A percentile compares a stretch with the other conserved stretches of the same genome.
Conservation (phyloP, 23 red algal species). For the Gracilaria vermiculophylla region DNA sequence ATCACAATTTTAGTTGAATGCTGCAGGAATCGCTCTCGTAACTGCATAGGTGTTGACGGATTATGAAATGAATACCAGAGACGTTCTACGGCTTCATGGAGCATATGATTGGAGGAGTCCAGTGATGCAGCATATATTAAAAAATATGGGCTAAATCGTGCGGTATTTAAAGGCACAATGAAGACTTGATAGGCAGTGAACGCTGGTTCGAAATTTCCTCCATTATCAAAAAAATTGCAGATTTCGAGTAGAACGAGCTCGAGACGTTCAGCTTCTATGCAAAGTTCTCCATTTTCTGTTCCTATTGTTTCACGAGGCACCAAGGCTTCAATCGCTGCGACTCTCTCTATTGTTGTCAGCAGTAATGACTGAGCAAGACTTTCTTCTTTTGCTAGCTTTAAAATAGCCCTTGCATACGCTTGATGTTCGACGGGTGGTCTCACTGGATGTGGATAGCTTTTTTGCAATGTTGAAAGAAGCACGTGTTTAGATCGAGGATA, state of each 20-base stretch:
- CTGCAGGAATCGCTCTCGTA: slow-evolving; percentile 25
- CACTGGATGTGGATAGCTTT: slow-evolving; percentile 47
- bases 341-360: background rate
- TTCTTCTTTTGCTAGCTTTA: background rate
- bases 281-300: background rate
- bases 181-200: slow-evolving; percentile 13
- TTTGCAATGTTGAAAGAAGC: background rate
- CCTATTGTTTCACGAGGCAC: background rate
- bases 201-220: slow-evolving; percentile 19
- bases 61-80: slow-evolving; percentile 8
- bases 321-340: slow-evolving; percentile 45
- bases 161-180: slow-evolving; percentile 27
- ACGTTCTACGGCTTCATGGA: slow-evolving; percentile 24
- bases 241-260: slow-evolving; percentile 37
- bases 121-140: slow-evolving; percentile 7
- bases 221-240: background rate
- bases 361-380: background rate
- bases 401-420: background rate
- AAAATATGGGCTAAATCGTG: background rate
- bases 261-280: slow-evolving; percentile 21
- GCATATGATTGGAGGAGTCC: background rate
- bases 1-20: slow-evolving; percentile 22
- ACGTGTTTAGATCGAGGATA: slow-evolving; percentile 20
- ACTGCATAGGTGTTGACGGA: background rate
- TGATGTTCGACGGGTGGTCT: slow-evolving; percentile 25